Conservation (phyloP, 352 stramenopile genomes). For the Phytophthora crassamura region DNA sequence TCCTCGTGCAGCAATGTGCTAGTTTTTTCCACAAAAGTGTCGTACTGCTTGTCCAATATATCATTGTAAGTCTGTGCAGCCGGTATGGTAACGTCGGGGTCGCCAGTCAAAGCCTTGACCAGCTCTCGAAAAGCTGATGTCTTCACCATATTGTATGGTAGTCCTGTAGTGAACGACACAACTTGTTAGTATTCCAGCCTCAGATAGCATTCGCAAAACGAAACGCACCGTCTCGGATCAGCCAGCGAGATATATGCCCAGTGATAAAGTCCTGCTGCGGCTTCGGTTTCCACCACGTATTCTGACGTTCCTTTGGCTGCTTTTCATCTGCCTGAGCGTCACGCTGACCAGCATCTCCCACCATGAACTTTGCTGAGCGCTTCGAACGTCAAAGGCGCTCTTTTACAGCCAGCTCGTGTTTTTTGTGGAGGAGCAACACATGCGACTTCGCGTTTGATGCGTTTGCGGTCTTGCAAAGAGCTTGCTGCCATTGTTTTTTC, state of each 20-base stretch:
- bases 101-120: neutral
- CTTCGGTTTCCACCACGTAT: neutral
- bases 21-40: neutral
- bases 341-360: neutral
- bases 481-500: neutral
- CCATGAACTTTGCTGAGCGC: neutral
- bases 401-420: neutral
- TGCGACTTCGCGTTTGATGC: neutral
- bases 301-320: neutral
- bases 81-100: neutral
- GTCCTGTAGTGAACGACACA: neutral
- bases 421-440: neutral
- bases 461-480: neutral
- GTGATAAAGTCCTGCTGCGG: neutral
- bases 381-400: neutral
- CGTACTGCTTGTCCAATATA: neutral
- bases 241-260: neutral
- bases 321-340: neutral
- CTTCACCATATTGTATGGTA: neutral
- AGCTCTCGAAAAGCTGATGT: neutral
- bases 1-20: neutral
- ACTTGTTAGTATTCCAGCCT: too few relatives aligned
- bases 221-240: neutral
- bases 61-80: neutral
- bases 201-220: too few relatives aligned